Conservation (phyloP, 495 filamentous ascomycete species). For the Lophiotrema nucula region DNA sequence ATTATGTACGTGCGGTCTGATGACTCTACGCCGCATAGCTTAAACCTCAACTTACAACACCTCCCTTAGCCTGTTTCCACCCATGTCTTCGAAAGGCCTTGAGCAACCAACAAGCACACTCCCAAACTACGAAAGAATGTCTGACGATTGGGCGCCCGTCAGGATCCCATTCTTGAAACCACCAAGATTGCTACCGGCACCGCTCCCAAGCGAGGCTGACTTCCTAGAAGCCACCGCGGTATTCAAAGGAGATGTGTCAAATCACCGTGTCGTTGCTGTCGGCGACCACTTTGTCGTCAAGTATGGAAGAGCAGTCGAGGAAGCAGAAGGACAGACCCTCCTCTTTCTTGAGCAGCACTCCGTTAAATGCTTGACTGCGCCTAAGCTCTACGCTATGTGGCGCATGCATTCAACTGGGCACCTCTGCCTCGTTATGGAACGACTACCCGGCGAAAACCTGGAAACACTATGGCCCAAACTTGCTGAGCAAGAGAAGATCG, state of each 20-base stretch:
- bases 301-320: conserved; percentile 9
- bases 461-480: conserved; percentile 11
- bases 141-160: too few relatives aligned
- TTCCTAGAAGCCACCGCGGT: conserved; percentile 4
- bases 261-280: conserved; percentile 14
- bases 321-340: conserved; percentile 9
- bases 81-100: too few relatives aligned
- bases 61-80: too few relatives aligned
- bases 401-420: conserved; percentile 14
- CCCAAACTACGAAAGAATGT: too few relatives aligned
- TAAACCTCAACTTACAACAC: too few relatives aligned
- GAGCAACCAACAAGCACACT: too few relatives aligned
- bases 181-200: conserved; percentile 8
- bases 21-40: too few relatives aligned
- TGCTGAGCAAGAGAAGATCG: too few relatives aligned
- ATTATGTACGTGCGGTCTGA: too few relatives aligned
- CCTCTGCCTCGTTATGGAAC: conserved; percentile 17
- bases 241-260: conserved; percentile 1
- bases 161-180: conserved; percentile 10
- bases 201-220: conserved; percentile 2
- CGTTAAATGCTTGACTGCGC: conserved; percentile 6
- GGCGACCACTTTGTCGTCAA: conserved; percentile 9
- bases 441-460: not conserved
- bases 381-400: conserved; percentile 15
- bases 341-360: conserved; percentile 8